Base-by-base conservation (phyloP, 2,329 filamentous ascomycete genomes). In the Nothophaeocryptopus gaeumannii region DNA sequence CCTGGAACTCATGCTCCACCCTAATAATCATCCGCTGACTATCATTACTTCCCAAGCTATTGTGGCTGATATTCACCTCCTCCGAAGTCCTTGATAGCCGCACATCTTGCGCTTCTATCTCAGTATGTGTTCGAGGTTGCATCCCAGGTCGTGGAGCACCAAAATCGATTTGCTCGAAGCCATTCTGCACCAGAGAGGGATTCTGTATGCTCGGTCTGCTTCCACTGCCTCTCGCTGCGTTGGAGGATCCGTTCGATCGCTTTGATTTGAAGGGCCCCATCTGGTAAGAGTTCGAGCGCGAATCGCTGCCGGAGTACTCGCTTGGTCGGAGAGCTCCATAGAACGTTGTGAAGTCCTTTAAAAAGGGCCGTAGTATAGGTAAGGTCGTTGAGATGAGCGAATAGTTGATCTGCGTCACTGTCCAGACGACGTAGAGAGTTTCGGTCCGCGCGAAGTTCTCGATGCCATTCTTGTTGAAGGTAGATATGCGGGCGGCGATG, bases 371-470 rank as follows among this genome's bases (percentile, higher is more conserved):
- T 5, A 55, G 40, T 10, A 51, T 47, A 2, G 52, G 40, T 11
- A 51, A 36, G 5, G 48, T 55, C 1, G 48, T 51, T 1, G 52
- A 55, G 16, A 55, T 46, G 14, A 58, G 40, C 0, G 52, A 50
- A 37, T 51, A 58, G 30, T 58, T 54, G 47, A 57, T 51, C 43
- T 57, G 42, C 32, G 51, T 50, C 8, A 50, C 47, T 2, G 51
- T 57, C 54, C 51, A 54, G 31, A 52, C 48, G 14, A 54, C 36
- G 35, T 54, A 57, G 8, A 57, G 39, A 16, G 42, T 51, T 15
- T 41, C 29, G n/a, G 20, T 31, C 8, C 50, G 29, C 5, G 54
- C 43, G 34, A 54, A 47, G 37, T 57, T 35, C 13, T 40, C 9
- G 11, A 47, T 30, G 12, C 30, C 30, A 20, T 29, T 31, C 13